A percentile compares a stretch with the other conserved stretches of the same genome.
These are phyloP conservation scores for Hamamelis virginiana DNA, from an alignment of 164 flowering plant genomes.

Conservation along the genomic window DNA sequence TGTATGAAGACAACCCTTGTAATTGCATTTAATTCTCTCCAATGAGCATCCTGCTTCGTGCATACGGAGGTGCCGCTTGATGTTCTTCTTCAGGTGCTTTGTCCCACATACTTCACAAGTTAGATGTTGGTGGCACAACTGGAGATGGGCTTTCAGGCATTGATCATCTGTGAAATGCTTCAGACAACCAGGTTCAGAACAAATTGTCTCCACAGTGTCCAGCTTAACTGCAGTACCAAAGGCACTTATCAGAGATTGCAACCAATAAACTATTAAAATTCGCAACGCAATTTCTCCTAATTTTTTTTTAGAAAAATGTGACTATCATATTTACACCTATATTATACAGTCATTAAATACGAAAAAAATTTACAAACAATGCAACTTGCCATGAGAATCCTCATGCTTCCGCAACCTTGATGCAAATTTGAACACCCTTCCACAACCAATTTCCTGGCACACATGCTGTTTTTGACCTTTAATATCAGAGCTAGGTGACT, in stretches of 20 bases:
- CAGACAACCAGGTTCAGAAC: slow-evolving; percentile 79
- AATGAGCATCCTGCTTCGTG: slow-evolving; percentile 40
- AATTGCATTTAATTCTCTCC: slow-evolving; percentile 50
- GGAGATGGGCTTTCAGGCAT: slow-evolving; percentile 69
- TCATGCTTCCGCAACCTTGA: slow-evolving; percentile 69
- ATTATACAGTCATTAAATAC: too few species aligned
- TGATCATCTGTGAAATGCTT: slow-evolving; percentile 57
- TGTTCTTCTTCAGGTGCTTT: slow-evolving; percentile 74
- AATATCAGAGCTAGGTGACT: slow-evolving; percentile 10
- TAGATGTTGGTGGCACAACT: slow-evolving; percentile 55
- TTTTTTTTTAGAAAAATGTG: too few species aligned
- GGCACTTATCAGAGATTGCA: neutral
- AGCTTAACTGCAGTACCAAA: slow-evolving; percentile 54
- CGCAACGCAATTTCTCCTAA: too few species aligned
- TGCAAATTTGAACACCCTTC: slow-evolving; percentile 64
- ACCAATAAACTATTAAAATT: neutral
- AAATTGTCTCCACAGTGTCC: slow-evolving; percentile 64
- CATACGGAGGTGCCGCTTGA: slow-evolving; percentile 55
- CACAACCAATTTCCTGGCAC: slow-evolving; percentile 75
- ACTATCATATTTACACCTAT: too few species aligned
- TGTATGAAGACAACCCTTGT: slow-evolving; percentile 47
- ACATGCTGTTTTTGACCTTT: slow-evolving; percentile 35
- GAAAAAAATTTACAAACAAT: neutral
- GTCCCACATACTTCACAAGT: slow-evolving; percentile 72
- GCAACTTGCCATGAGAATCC: slow-evolving; percentile 75